These are phyloP conservation scores for Spirogloea muscicola DNA, from an alignment of 139 green algal genomes.

Conservation along the genomic window DNA sequence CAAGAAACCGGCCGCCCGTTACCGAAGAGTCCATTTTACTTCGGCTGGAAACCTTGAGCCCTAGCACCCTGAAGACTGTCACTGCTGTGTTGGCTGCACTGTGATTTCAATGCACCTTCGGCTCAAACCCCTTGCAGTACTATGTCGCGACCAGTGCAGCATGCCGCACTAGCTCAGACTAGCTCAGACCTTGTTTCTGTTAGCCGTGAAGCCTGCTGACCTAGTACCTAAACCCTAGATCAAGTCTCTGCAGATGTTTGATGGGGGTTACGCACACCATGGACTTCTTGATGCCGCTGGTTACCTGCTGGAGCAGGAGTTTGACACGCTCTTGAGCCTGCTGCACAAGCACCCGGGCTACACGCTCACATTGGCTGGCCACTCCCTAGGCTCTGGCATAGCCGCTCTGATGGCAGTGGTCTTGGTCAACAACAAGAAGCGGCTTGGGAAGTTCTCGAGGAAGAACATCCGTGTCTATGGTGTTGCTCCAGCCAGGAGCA, in stretches of 20 bases:
- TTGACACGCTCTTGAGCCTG: neutral
- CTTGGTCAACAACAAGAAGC: constrained; percentile 13
- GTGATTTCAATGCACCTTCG: too few relatives aligned
- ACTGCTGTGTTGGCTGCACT: too few relatives aligned
- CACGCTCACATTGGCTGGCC: constrained; percentile 26
- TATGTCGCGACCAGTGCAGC: too few relatives aligned
- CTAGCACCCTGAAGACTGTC: too few relatives aligned
- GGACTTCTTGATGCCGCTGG: constrained; percentile 13
- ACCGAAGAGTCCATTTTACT: too few relatives aligned
- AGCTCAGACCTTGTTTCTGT: too few relatives aligned
- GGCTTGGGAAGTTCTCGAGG: neutral
- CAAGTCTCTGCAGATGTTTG: constrained; percentile 35
- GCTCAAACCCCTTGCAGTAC: too few relatives aligned
- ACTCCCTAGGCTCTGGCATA: constrained; percentile 28
- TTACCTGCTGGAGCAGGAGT: constrained; percentile 30
- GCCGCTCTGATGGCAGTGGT: constrained; percentile 23
- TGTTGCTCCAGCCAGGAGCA: constrained; percentile 13
- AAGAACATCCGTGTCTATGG: constrained; percentile 5
- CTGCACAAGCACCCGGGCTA: neutral
- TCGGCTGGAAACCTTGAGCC: too few relatives aligned
- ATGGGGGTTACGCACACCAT: constrained; percentile 30
- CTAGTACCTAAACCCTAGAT: too few relatives aligned
- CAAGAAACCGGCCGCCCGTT: too few relatives aligned
- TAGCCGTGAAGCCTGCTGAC: too few relatives aligned
- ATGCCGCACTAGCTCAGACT: too few relatives aligned